Conservation (phyloP, 495 filamentous ascomycete species). For the Bombardia bombarda region DNA sequence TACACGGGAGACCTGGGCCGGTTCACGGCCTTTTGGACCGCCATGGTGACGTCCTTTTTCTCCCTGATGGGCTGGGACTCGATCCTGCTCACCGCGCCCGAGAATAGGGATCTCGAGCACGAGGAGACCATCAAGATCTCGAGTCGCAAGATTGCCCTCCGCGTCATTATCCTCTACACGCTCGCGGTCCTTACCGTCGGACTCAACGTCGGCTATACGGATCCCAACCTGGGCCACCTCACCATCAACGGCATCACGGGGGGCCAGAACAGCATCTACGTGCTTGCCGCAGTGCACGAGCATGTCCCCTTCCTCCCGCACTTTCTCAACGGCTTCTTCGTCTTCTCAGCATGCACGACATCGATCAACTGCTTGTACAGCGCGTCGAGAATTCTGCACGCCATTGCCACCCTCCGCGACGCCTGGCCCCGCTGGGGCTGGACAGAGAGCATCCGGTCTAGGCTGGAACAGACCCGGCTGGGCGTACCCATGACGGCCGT, state of each 20-base stretch:
- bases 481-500: constrained; percentile 43
- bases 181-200: constrained; percentile 28
- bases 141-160: constrained; percentile 31
- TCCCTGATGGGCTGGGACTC: constrained; percentile 38
- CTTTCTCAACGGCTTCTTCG: constrained; percentile 35
- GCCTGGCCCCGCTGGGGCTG: constrained; percentile 27
- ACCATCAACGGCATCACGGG: constrained; percentile 15
- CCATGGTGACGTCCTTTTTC: constrained; percentile 27
- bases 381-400: constrained; percentile 31
- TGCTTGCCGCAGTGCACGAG: constrained; percentile 27
- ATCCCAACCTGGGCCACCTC: constrained; percentile 11
- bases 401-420: constrained; percentile 27
- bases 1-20: constrained; percentile 10
- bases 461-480: constrained; percentile 31
- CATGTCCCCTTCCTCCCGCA: constrained; percentile 22
- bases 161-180: constrained; percentile 32
- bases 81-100: constrained; percentile 32
- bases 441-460: constrained; percentile 17
- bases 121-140: constrained; percentile 37
- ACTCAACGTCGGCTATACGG: constrained; percentile 32
- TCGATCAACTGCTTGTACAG: constrained; percentile 31
- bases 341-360: constrained; percentile 32
- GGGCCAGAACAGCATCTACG: constrained; percentile 32
- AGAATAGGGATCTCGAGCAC: constrained; percentile 30
- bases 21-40: constrained; percentile 26